Evolutionary conservation across 768 basidiomycete species (phyloP).

Genomic region (Boletus patriciae): DNA sequence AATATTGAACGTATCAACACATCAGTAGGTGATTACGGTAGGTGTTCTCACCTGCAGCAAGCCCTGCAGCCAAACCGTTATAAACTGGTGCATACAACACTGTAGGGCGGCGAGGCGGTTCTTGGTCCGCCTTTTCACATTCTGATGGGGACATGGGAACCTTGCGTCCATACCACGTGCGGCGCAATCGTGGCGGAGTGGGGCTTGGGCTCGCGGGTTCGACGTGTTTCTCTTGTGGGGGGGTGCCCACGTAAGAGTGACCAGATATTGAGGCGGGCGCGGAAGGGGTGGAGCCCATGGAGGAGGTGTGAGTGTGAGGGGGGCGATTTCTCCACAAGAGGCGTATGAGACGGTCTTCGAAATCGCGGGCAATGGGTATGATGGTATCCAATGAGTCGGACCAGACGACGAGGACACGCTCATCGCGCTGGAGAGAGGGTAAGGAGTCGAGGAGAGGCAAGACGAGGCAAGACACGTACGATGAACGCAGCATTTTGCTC

Average conservation of each 20-base stretch:
- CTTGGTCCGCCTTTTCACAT: conserved; percentile 25
- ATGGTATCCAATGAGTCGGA: conserved; percentile 77
- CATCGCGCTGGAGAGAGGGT: conserved; percentile 57
- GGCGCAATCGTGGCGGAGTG: conserved; percentile 35
- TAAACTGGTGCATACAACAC: conserved; percentile 29
- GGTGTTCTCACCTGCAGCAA: conserved; percentile 19
- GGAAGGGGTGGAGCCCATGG: conserved; percentile 28
- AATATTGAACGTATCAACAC: conserved; percentile 1
- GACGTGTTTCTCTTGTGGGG: conserved; percentile 16
- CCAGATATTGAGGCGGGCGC: conserved; percentile 38
- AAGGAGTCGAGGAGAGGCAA: background rate
- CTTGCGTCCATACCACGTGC: conserved; percentile 65
- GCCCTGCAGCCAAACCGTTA: conserved; percentile 30
- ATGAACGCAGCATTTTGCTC: conserved; percentile 62
- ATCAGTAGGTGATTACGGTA: background rate
- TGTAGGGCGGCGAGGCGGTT: conserved; percentile 17
- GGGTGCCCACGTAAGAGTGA: conserved; percentile 35
- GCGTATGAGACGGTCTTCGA: conserved; percentile 58
- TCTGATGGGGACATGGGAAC: conserved; percentile 38
- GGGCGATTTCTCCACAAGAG: conserved; percentile 50
- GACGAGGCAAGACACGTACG: conserved; percentile 41
- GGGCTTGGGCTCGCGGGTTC: conserved; percentile 21
- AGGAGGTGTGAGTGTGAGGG: conserved; percentile 22
- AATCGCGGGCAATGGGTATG: conserved; percentile 49
- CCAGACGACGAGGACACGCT: conserved; percentile 84